Evolutionary conservation across 208 protist species (phyloP), one percentile per base, ranked within the genome.

Genomic region (Acanthamoeba culbertsoni): DNA sequence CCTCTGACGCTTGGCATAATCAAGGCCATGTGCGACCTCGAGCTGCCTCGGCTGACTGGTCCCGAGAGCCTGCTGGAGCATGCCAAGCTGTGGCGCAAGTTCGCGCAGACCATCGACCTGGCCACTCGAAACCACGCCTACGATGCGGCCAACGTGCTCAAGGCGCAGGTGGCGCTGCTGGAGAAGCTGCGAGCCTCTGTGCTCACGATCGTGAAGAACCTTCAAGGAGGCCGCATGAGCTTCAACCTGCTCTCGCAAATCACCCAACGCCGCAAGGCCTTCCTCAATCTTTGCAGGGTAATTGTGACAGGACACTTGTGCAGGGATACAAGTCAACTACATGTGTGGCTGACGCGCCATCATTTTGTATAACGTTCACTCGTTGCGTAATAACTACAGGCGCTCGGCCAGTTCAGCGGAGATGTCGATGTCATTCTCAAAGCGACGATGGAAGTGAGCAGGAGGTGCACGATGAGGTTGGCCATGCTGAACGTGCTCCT

Each of bases 271-370:
- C 10, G 23, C 53, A 90, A 90, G 82, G 26, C 82, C 57, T 90
- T 90, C 51, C 51, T 90, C 16, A 28, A 45, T 18, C 53, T 90
- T 6, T 63, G 46, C 82, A 59, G 68, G 82, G 82, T 90, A 62
- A 4, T 6, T 55, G 20, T 14, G 5, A 40, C 40, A 71, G n/a
- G n/a, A n/a, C n/a, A n/a, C n/a, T 35, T 10, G 16, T 89, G 7
- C 40, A 10, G 28, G 33, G 26, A 86, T 86, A 16, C 8, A 51
- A 10, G n/a, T 2, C 65, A 14, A 37, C 37, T n/a, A n/a, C n/a
- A n/a, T n/a, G n/a, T n/a, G n/a, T n/a, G n/a, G n/a, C n/a, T n/a
- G n/a, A n/a, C n/a, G n/a, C n/a, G n/a, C n/a, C n/a, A n/a, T n/a
- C n/a, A n/a, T n/a, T n/a, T n/a, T n/a, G n/a, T n/a, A n/a, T n/a